Base-by-base conservation (phyloP, 2,329 filamentous ascomycete species). In the Lecanosticta acicola region DNA sequence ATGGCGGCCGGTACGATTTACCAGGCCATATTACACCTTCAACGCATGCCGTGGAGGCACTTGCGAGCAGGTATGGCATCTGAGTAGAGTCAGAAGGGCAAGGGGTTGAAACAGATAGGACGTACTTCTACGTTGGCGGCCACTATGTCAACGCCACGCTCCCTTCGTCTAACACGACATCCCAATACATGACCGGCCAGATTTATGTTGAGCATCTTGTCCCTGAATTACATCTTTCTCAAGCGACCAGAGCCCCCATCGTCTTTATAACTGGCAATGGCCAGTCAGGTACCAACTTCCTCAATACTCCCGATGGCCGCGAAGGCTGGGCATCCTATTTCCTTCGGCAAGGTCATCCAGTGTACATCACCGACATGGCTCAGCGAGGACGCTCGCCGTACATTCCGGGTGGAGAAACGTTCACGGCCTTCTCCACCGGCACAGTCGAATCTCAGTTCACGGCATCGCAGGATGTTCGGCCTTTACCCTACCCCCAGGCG, bases 171-270 rank as follows among this genome's bases (percentile, higher is more conserved):
- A 53, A 51, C 36, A 48, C 46, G 10, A 53, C 46, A 9, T 41
- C 40, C 18, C 44, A 50, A 13, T 54, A 50, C 47, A 51, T 59
- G 48, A 43, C 39, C 17, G 67, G 68, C 43, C 76, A 79, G 63
- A 75, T 78, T 67, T 78, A 79, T 52, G 73, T 78, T 20, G 76
- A 79, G 13, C 52, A 55, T 4, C 71, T 73, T 11, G 48, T 56
- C 4, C 5, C 26, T 19, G 17, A 39, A 29, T 11, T 29, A 5
- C 24, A 29, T 46, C 58, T 58, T 37, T 55, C 47, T 26, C 26
- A 29, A 7, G 24, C 9, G n/a, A 43, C 48, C 20, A 13, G 34
- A 19, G 14, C 47, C 10, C 71, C 71, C 0, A 58, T 74, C 26
- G 56, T 74, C 19, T 62, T 74, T 42, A 68, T 74, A 39, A 68